Base-by-base conservation (phyloP, 2,329 filamentous ascomycete species). In the Salinomyces thailandicus region DNA sequence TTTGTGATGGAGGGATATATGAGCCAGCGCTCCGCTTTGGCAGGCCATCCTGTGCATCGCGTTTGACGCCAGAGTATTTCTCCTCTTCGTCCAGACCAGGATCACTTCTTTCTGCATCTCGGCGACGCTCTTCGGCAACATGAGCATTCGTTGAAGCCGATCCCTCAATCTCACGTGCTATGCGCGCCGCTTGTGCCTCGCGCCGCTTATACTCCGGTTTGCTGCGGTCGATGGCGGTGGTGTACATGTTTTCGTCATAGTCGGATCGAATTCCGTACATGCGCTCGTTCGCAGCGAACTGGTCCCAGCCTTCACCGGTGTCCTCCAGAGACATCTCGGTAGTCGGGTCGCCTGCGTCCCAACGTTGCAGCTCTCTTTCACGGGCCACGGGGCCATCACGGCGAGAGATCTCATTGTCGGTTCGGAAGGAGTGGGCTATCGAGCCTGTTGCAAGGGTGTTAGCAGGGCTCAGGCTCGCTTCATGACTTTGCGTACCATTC, bases 191-290 rank as follows among this genome's bases (percentile, higher is more conserved):
- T 22, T 79, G 74, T 3, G 82, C 85, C 50, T 82, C 71, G 46
- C 80, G 76, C 58, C 85, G 77, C 45, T 75, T 79, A 61, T 93
- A 95, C 36, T 81, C 71, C 1, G 91, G 87, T 50, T 93, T 79
- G 45, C 63, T 82, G 53, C 79, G 85, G 61, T 98, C 77, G 54
- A 98, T 93, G 27, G 75, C 66, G 7, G 91, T 98, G 1, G 91
- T 98, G 64, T 98, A 98, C 29, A 91, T 77, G 50, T 84, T 86
- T 62, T 96, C 91, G 54, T 96, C 79, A 57, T 96, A 98, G 51
- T 86, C 85, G 35, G 82, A 91, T 61, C 77, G 85, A 26, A 93
- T 64, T 22, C 91, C 91, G 55, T 94, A 96, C 18, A 85, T 75
- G 38, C 77, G 73, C 62, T 93, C 84, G 54, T 96, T 96, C 44